Percentiles rank a stretch among this genome's conserved stretches.
Conservation (phyloP, 2,329 filamentous ascomycete genomes). For the Pestalotiopsis sp. region DNA sequence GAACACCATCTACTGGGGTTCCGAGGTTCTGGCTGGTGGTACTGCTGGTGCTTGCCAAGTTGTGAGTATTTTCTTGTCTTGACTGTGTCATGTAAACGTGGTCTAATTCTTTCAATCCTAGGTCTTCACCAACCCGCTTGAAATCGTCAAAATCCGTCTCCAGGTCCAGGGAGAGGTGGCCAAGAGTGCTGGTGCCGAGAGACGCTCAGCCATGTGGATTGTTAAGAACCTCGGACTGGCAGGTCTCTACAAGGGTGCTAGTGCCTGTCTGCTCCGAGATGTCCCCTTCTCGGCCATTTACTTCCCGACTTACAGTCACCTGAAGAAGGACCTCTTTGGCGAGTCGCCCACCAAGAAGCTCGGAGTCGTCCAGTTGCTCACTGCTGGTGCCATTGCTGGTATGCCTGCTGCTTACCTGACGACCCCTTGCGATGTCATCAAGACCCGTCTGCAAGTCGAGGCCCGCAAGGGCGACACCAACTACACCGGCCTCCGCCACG, state of each 20-base stretch:
- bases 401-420: slow-evolving; percentile 94
- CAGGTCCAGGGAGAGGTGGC: slow-evolving; percentile 96
- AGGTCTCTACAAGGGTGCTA: slow-evolving; percentile 95
- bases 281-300: slow-evolving; percentile 99
- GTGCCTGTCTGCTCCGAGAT: slow-evolving; percentile 90
- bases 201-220: slow-evolving; percentile 96
- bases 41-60: slow-evolving; percentile 93
- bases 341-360: slow-evolving; percentile 87
- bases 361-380: slow-evolving; percentile 86
- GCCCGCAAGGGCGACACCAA: slow-evolving; percentile 90
- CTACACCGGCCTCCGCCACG: slow-evolving; percentile 87
- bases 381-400: slow-evolving; percentile 90
- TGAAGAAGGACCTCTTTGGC: slow-evolving; percentile 93
- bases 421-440: slow-evolving; percentile 98
- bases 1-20: slow-evolving; percentile 68
- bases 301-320: slow-evolving; percentile 93
- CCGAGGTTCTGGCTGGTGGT: slow-evolving; percentile 87
- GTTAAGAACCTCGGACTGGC: slow-evolving; percentile 91
- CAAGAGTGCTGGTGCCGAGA: slow-evolving; percentile 81
- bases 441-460: slow-evolving; percentile 96
- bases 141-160: slow-evolving; percentile 98
- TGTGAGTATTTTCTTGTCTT: slow-evolving; percentile 52
- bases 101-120: slow-evolving; percentile 40
- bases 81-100: neutral
- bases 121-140: slow-evolving; percentile 96